Evolutionary conservation across 441 rosid species (phyloP).

Genomic region (Rhodomyrtus psidioides): DNA sequence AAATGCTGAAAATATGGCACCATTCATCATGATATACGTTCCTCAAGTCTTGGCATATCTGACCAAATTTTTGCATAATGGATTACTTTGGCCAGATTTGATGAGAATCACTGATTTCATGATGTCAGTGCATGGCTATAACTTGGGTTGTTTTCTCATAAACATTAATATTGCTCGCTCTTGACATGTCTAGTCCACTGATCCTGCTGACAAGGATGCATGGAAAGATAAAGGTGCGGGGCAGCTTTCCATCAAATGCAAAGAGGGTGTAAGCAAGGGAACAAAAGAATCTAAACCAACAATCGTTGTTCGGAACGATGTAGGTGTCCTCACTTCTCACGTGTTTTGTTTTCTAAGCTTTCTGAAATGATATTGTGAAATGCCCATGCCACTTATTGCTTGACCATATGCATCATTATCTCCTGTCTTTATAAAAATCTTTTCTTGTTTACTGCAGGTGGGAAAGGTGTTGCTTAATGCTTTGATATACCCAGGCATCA

Average conservation of each 20-base stretch:
- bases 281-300: conserved; percentile 87
- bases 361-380: background rate
- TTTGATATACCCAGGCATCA: conserved; percentile 77
- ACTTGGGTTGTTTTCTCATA: background rate
- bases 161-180: background rate
- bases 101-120: background rate
- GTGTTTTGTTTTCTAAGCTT: background rate
- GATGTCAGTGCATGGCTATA: background rate
- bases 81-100: background rate
- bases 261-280: conserved; percentile 75
- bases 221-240: conserved; percentile 99
- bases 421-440: background rate
- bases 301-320: conserved; percentile 79
- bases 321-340: conserved; percentile 18
- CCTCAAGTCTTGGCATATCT: background rate
- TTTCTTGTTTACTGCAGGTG: conserved; percentile 34
- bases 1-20: background rate
- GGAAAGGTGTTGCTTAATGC: conserved; percentile 90
- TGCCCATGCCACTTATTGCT: background rate
- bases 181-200: conserved; percentile 37
- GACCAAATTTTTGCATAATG: background rate
- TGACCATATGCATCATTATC: background rate
- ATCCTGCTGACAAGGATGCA: conserved; percentile 61
- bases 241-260: conserved; percentile 78
- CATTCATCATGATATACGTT: background rate